Percentiles rank a stretch among this genome's conserved stretches.
Evolutionary conservation across 805 yeast genomes (phyloP).

Genomic region (Yarrowia sp.): DNA sequence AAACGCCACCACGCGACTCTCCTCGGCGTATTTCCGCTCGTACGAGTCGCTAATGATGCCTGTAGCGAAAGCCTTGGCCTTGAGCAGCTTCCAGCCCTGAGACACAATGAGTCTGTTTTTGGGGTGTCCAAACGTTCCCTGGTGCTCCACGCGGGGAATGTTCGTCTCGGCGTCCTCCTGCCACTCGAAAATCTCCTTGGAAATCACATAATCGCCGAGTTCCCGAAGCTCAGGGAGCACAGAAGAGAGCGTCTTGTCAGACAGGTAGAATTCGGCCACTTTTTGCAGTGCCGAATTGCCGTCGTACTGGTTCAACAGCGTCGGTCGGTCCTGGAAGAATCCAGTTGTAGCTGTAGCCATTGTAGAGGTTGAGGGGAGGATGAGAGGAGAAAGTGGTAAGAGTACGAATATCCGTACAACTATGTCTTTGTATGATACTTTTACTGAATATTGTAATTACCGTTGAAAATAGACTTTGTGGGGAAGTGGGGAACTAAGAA

Average conservation of each 20-base stretch:
- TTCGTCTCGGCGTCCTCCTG: slow-evolving; percentile 48
- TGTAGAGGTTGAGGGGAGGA: background rate
- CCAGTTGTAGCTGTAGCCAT: slow-evolving; percentile 46
- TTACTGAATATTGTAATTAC: background rate
- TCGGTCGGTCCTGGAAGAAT: slow-evolving; percentile 46
- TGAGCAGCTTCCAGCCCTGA: slow-evolving; percentile 48
- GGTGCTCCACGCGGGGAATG: slow-evolving; percentile 45
- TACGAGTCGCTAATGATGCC: slow-evolving; percentile 47
- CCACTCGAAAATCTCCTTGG: slow-evolving; percentile 45
- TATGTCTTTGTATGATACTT: too few species aligned
- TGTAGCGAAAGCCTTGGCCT: slow-evolving; percentile 42
- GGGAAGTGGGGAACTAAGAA: background rate
- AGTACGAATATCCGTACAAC: too few species aligned
- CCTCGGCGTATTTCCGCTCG: slow-evolving; percentile 44
- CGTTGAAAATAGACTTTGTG: slow-evolving; percentile 7
- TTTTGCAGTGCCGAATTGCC: slow-evolving; percentile 44
- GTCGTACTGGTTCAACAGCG: slow-evolving; percentile 45
- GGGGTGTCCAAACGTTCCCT: slow-evolving; percentile 47
- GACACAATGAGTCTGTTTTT: slow-evolving; percentile 46
- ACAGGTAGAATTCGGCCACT: slow-evolving; percentile 42
- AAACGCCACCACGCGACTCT: slow-evolving; percentile 46
- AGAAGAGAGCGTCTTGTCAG: slow-evolving; percentile 26
- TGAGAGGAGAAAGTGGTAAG: too few species aligned
- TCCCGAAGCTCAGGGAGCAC: slow-evolving; percentile 42
- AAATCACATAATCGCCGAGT: slow-evolving; percentile 45